Evolutionary conservation across 257 asterid species (phyloP), one percentile per base, ranked within the genome.

Genomic region (Rhazya stricta): DNA sequence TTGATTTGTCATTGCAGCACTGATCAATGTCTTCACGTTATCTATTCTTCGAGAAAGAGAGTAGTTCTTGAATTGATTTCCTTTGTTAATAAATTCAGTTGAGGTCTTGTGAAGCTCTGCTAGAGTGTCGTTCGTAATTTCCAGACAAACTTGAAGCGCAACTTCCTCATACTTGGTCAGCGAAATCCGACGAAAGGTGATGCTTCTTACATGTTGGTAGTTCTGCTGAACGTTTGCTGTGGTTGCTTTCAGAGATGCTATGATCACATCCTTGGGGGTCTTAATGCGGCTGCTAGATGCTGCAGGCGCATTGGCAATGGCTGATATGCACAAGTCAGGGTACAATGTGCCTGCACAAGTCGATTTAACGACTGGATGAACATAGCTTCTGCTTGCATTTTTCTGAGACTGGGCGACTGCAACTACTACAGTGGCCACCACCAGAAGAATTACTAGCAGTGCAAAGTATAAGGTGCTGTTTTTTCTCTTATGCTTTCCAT

Each of bases 1-100:
- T 21, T 88, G 79, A 82, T 88, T 84, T 27, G 93, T 91, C 39
- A 91, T 42, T 1, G 97, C 91, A n/a, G 93, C 76, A 81, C 93
- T 89, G 16, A 91, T 84, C 91, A 93, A 89, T 1, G 91, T 89
- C 68, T 88, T 91, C 0, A 78, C 56, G 57, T 91, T 93, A 25
- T 63, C 69, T 19, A 18, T 36, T 37, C 19, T 12, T 16, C 8
- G 45, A 36, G 18, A 34, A 48, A 48, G 21, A 19, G 70, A 13
- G 71, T 27, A 21, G 0, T 61, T 19, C 4, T 61, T 43, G 50
- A 46, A 56, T 27, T 25, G 19, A 25, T 25, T 9, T 5, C 25
- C 54, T 4, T 41, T 19, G 4, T 60, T 9, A 11, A 15, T 60
- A 7, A 74, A 57, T 21, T 74, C 32, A 42, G 61, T 1, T 11